phyloP scores from a whole-genome alignment of 73 alveolate species.

The Paramecium tetraurelia region DNA sequence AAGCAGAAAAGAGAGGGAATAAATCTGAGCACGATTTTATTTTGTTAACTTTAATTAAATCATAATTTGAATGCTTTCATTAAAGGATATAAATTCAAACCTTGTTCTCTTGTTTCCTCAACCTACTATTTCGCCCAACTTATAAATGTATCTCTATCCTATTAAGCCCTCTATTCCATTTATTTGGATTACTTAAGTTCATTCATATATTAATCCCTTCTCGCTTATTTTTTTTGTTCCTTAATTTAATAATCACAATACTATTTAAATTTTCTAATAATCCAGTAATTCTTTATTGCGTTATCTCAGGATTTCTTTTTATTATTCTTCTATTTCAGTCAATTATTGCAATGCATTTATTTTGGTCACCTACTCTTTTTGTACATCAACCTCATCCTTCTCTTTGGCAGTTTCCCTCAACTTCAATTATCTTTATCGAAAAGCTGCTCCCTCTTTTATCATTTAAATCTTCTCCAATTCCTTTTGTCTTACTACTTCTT shows the following conservation, averaged over 20 bases:
- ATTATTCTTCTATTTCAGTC: background rate
- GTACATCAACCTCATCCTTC: background rate
- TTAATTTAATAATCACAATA: background rate
- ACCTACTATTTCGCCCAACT: background rate
- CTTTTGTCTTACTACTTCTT: background rate
- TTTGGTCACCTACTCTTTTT: background rate
- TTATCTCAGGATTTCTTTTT: background rate
- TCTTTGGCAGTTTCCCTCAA: background rate
- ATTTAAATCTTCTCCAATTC: background rate
- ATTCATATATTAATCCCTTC: background rate
- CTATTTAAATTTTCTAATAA: background rate
- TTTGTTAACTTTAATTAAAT: background rate
- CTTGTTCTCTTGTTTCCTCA: background rate
- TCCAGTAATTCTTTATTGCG: background rate
- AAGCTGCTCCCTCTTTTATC: background rate
- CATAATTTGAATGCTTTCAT: background rate
- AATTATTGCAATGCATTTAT: background rate
- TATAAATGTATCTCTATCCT: background rate
- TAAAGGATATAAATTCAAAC: background rate
- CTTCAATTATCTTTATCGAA: background rate
- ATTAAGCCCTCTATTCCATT: background rate
- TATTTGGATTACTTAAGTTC: background rate
- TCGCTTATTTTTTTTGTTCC: background rate
- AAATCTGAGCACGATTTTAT: background rate
- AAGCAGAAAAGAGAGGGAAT: slow-evolving; percentile 45